These are phyloP conservation scores for Emmonsiellopsis sp. DNA, from an alignment of 2,329 filamentous ascomycete genomes.

Conservation along the genomic window DNA sequence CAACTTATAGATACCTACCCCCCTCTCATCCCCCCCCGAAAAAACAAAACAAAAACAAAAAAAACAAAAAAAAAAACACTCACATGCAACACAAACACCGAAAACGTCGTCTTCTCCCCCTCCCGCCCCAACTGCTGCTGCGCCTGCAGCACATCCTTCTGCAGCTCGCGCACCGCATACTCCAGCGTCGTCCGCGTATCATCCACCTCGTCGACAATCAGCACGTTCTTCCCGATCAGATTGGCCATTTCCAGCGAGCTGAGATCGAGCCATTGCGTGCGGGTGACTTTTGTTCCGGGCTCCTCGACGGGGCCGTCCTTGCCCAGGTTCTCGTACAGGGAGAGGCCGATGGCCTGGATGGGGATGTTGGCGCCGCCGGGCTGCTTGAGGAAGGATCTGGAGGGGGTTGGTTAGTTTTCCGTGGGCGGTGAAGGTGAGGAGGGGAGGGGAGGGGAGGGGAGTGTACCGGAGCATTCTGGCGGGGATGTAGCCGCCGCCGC, in stretches of 20 bases:
- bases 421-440: not conserved
- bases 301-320: conserved; percentile 58
- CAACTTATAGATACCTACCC: too few species aligned
- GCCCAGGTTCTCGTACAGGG: conserved; percentile 80
- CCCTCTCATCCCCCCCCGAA: too few species aligned
- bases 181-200: conserved; percentile 90
- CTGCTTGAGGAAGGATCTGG: conserved; percentile 80
- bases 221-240: conserved; percentile 78
- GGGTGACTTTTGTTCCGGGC: conserved; percentile 86
- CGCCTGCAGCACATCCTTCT: conserved; percentile 86
- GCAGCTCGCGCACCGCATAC: conserved; percentile 82
- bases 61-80: conserved; percentile 27
- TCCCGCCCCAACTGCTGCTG: conserved; percentile 61
- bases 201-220: conserved; percentile 93
- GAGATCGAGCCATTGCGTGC: conserved; percentile 96
- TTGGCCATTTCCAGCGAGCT: conserved; percentile 77
- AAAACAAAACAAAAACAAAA: not conserved
- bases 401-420: not conserved
- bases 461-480: conserved; percentile 78
- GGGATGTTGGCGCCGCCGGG: conserved; percentile 85
- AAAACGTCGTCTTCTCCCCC: conserved; percentile 72
- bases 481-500: conserved; percentile 92
- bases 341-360: conserved; percentile 97
- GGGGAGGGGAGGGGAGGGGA: not conserved
- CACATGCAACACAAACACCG: conserved; percentile 91